Conservation (phyloP, 257 asterid genomes). For the Nicotiana otophora region DNA sequence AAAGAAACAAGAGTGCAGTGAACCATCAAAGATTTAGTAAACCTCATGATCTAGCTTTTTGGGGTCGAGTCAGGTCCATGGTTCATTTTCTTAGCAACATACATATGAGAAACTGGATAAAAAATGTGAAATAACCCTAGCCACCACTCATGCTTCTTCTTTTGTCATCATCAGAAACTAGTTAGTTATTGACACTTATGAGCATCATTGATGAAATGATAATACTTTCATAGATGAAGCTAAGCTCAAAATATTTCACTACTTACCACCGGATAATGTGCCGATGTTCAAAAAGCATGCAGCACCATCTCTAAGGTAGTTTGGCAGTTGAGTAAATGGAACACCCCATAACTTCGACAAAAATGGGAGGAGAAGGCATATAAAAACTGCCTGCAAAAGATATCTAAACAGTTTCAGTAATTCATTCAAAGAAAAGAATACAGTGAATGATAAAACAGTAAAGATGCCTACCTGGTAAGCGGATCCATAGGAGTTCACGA, state of each 20-base stretch:
- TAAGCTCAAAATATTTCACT: neutral
- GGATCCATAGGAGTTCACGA: constrained; percentile 88
- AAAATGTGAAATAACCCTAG: neutral
- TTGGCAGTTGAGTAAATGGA: constrained; percentile 73
- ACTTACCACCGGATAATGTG: constrained; percentile 28
- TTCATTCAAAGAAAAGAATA: constrained; percentile 10
- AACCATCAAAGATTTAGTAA: too few relatives aligned
- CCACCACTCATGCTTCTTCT: neutral
- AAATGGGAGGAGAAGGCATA: constrained; percentile 91
- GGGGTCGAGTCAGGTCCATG: neutral
- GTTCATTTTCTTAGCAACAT: neutral
- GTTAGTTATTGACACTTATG: neutral
- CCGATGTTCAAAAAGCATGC: constrained; percentile 95
- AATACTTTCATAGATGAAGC: neutral
- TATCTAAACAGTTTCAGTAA: constrained; percentile 23
- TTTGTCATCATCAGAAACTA: neutral
- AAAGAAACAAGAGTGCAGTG: neutral
- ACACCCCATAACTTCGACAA: constrained; percentile 92
- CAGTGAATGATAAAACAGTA: neutral
- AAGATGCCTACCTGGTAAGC: constrained; percentile 66
- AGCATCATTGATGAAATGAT: neutral
- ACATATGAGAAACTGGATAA: neutral
- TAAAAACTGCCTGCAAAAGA: constrained; percentile 63
- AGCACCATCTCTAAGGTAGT: constrained; percentile 81
- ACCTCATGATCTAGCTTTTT: neutral